Conservation (phyloP, 257 asterid genomes). For the Rubia yunnanensis region DNA sequence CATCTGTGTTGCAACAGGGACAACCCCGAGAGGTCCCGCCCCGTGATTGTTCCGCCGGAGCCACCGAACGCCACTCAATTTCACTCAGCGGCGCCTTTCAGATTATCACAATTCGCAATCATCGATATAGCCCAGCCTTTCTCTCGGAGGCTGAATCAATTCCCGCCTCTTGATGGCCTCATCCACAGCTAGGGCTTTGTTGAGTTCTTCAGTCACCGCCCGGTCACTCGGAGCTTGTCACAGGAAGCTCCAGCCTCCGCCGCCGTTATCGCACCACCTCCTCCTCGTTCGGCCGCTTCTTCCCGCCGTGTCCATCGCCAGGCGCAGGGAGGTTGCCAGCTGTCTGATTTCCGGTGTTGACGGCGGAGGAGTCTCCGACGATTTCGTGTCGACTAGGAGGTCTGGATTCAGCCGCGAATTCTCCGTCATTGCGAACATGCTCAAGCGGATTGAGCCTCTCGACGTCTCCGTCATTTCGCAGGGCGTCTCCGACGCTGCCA, state of each 20-base stretch:
- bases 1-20: slow-evolving; percentile 10
- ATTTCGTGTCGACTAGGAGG: slow-evolving; percentile 79
- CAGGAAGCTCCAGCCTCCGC: slow-evolving; percentile 20
- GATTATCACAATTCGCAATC: background rate
- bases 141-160: background rate
- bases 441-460: slow-evolving; percentile 84
- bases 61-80: slow-evolving; percentile 12
- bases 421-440: slow-evolving; percentile 80
- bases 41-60: slow-evolving; percentile 29
- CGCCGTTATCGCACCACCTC: slow-evolving; percentile 26
- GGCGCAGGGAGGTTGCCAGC: slow-evolving; percentile 23
- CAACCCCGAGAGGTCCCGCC: slow-evolving; percentile 7
- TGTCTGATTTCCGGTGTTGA: slow-evolving; percentile 85
- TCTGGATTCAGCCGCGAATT: slow-evolving; percentile 73
- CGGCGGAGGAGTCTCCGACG: slow-evolving; percentile 96
- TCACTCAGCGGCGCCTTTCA: background rate
- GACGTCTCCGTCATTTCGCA: slow-evolving; percentile 68
- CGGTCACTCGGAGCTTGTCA: slow-evolving; percentile 23
- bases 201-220: slow-evolving; percentile 47
- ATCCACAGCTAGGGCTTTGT: slow-evolving; percentile 46
- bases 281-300: slow-evolving; percentile 46
- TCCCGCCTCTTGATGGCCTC: slow-evolving; percentile 37
- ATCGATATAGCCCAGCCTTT: background rate
- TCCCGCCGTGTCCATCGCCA: slow-evolving; percentile 19
- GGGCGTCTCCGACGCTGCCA: slow-evolving; percentile 84